Evolutionary conservation across 495 filamentous ascomycete species (phyloP), one percentile per base, ranked within the genome.

Genomic region (Viridothelium virens): DNA sequence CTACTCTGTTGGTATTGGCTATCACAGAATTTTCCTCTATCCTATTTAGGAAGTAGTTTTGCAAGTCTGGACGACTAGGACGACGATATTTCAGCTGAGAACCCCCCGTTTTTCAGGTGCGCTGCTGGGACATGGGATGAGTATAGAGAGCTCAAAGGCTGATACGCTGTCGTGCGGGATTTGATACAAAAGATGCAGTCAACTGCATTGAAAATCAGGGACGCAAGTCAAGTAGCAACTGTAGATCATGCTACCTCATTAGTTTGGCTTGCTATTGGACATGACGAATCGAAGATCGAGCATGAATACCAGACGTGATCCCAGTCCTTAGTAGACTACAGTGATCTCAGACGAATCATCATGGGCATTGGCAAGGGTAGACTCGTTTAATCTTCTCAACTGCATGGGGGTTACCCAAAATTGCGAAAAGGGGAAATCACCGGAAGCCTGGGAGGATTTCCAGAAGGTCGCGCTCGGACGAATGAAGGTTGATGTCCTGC

Each of bases 391-490:
- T 44, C 41, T 44, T 14, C 6, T 44, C 53, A 59, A 36, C 18
- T 33, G 6, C 53, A 59, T 59, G 53, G 53, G 25, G 36, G 6
- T 34, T 18, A 12, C 11, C 25, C 53, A 59, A 59, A 31, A 33
- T 59, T 59, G 18, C 53, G 53, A 36, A 59, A 59, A 59, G 53
- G 53, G 53, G 53, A 59, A 59, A 59, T 59, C 53, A 59, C 53
- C 53, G 53, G 53, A 59, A 59, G 11, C 53, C 36, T 4, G 53
- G 53, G 11, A 59, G 53, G 53, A 59, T 59, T 59, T 59, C 53
- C 31, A 33, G 53, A 59, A 59, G 53, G 53, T 59, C 53, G 18
- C 18, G 4, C 53, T 59, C 53, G 53, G 53, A 59, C 53, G 53
- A 59, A 59, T 59, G 53, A 59, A 59, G 53, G 53, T 59, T 59